Evolutionary conservation across 129 eudicot species (phyloP).

Genomic region (Lactuca saligna): DNA sequence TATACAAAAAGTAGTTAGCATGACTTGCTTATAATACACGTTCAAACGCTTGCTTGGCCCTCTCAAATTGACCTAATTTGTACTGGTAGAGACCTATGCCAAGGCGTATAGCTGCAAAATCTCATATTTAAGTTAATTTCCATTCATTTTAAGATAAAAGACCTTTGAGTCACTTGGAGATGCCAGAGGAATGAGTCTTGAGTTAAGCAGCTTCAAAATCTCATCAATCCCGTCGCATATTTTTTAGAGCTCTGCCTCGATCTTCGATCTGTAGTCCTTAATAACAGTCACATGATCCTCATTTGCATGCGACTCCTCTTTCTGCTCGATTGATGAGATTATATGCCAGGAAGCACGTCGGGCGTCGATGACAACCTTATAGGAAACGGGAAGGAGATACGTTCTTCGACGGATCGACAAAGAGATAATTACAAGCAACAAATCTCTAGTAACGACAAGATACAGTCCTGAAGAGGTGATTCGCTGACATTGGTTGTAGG

Average conservation of each 20-base stretch:
- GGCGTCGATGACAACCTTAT: constrained; percentile 62
- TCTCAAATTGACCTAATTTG: too few relatives aligned
- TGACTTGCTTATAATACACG: too few relatives aligned
- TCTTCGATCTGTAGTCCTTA: constrained; percentile 56
- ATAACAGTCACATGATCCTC: constrained; percentile 55
- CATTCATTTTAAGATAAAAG: constrained; percentile 68
- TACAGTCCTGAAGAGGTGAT: too few relatives aligned
- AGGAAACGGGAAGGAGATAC: constrained; percentile 56
- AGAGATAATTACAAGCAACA: too few relatives aligned
- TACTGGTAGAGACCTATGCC: too few relatives aligned
- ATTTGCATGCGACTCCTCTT: constrained; percentile 59
- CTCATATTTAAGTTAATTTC: too few relatives aligned
- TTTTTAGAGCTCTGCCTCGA: constrained; percentile 51
- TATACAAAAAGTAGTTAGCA: constrained; percentile 12
- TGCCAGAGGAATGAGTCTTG: constrained; percentile 49
- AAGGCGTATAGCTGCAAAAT: too few relatives aligned
- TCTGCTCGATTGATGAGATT: constrained; percentile 64
- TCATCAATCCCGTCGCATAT: constrained; percentile 61
- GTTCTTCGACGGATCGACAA: constrained; percentile 56
- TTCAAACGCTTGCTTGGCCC: too few relatives aligned
- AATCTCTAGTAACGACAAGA: too few relatives aligned
- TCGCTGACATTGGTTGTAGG: too few relatives aligned
- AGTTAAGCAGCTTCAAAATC: constrained; percentile 55
- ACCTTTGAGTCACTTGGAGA: constrained; percentile 55
- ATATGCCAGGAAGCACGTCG: constrained; percentile 68